phyloP scores from a whole-genome alignment of 2,329 filamentous ascomycete genomes.

The Colletotrichum shisoi region DNA sequence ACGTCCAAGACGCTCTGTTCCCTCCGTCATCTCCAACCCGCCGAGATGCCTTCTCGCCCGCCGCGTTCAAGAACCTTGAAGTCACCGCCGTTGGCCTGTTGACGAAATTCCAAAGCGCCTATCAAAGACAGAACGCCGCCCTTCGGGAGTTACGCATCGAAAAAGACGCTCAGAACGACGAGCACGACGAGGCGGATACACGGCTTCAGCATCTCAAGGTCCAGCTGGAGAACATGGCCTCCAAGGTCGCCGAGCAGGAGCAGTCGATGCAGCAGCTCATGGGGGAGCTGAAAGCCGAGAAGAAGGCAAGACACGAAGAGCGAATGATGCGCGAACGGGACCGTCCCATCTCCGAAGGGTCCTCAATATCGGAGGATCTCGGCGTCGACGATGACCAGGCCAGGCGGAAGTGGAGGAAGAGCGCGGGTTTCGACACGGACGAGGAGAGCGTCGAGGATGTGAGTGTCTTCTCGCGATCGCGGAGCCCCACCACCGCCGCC shows the following conservation, averaged over 20 bases:
- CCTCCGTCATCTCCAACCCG: conserved; percentile 54
- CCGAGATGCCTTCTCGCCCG: conserved; percentile 63
- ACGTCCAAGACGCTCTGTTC: conserved; percentile 64
- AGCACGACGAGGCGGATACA: conserved; percentile 62
- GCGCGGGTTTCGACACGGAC: conserved; percentile 59
- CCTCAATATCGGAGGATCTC: conserved; percentile 61
- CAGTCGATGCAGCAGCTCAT: conserved; percentile 58
- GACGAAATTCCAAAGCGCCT: conserved; percentile 65
- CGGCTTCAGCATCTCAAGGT: conserved; percentile 63
- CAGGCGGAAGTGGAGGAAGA: conserved; percentile 53
- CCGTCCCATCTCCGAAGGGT: conserved; percentile 49
- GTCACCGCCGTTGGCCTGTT: conserved; percentile 64
- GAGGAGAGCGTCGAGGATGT: conserved; percentile 60
- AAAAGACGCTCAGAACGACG: conserved; percentile 62
- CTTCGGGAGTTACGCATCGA: conserved; percentile 62
- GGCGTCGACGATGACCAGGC: conserved; percentile 60
- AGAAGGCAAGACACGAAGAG: conserved; percentile 55
- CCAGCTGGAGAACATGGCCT: conserved; percentile 68
- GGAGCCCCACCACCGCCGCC: conserved; percentile 63
- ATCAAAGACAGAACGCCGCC: conserved; percentile 61
- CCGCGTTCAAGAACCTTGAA: conserved; percentile 68
- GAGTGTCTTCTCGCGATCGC: conserved; percentile 68
- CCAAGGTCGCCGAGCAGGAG: conserved; percentile 63
- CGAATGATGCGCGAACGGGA: conserved; percentile 45
- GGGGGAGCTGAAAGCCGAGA: conserved; percentile 62